These are phyloP conservation scores for Dothistroma septosporum DNA, from an alignment of 2,329 filamentous ascomycete genomes.

Conservation along the genomic window DNA sequence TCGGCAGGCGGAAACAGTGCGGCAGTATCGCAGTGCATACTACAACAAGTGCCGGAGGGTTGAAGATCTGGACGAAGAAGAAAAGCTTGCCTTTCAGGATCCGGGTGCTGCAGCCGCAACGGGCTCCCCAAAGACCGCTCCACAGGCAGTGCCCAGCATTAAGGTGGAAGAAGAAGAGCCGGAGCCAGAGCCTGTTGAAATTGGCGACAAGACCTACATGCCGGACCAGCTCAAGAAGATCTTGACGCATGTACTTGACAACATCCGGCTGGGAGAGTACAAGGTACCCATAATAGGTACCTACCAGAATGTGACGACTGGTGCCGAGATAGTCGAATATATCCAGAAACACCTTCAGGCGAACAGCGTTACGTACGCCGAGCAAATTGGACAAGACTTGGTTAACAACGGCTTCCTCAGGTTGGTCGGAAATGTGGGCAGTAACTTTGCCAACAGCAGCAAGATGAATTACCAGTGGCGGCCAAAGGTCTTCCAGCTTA, in stretches of 20 bases:
- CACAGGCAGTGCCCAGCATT: constrained; percentile 71
- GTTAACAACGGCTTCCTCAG: constrained; percentile 81
- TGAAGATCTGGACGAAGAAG: constrained; percentile 96
- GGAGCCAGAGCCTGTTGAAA: constrained; percentile 82
- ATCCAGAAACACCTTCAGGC: constrained; percentile 83
- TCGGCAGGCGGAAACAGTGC: constrained; percentile 81
- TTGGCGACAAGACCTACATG: constrained; percentile 82
- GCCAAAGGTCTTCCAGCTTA: constrained; percentile 80
- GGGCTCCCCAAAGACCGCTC: constrained; percentile 46
- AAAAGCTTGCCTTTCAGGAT: constrained; percentile 94
- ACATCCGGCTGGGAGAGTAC: constrained; percentile 79
- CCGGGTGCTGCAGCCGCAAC: constrained; percentile 52
- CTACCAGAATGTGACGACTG: constrained; percentile 87
- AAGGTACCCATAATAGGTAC: constrained; percentile 95
- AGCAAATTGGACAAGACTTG: constrained; percentile 91
- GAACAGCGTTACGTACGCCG: constrained; percentile 81
- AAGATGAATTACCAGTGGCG: constrained; percentile 98
- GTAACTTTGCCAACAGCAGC: constrained; percentile 93
- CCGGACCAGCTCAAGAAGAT: constrained; percentile 90
- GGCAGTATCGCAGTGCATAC: constrained; percentile 91
- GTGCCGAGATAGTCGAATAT: constrained; percentile 93
- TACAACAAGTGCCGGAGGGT: constrained; percentile 98
- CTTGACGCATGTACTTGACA: constrained; percentile 77
- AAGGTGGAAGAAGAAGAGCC: constrained; percentile 67
- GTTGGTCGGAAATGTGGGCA: constrained; percentile 90